Conservation (phyloP, 148 eudicot genomes). For the Rhododendron simsii region DNA sequence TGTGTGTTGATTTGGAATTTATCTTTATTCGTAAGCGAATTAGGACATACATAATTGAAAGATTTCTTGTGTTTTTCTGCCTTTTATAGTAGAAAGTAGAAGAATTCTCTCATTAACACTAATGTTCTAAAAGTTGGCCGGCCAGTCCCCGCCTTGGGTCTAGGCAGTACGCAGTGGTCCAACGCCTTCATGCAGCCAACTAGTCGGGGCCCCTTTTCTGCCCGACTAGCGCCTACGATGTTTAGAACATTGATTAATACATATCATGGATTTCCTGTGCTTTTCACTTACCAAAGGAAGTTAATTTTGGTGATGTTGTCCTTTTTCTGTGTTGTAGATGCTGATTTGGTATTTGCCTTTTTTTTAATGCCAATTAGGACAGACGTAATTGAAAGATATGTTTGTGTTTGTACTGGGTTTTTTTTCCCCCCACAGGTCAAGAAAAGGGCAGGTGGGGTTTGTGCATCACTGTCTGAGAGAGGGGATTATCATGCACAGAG, state of each 20-base stretch:
- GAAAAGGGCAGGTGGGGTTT: conserved; percentile 52
- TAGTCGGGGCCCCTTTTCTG: too few relatives aligned
- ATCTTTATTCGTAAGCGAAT: neutral
- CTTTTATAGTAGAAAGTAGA: too few relatives aligned
- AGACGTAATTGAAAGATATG: neutral
- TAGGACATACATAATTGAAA: neutral
- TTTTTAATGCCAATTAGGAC: neutral
- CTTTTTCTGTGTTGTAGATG: neutral
- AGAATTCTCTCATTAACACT: neutral
- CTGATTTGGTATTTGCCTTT: conserved; percentile 1
- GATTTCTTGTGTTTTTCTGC: neutral
- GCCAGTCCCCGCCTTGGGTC: too few relatives aligned
- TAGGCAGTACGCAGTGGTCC: too few relatives aligned
- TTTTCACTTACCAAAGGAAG: neutral
- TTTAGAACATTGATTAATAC: too few relatives aligned
- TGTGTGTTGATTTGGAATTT: neutral
- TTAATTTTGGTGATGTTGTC: neutral
- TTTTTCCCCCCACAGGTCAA: conserved; percentile 30
- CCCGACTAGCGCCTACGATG: too few relatives aligned
- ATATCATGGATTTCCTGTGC: neutral
- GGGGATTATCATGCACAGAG: conserved; percentile 81
- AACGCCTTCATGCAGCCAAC: too few relatives aligned
- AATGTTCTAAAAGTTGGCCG: neutral
- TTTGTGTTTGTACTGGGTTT: conserved; percentile 8
- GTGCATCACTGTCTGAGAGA: conserved; percentile 65